phyloP scores from a whole-genome alignment of 768 basidiomycete species.

The Termitomyces bulborhizus region DNA sequence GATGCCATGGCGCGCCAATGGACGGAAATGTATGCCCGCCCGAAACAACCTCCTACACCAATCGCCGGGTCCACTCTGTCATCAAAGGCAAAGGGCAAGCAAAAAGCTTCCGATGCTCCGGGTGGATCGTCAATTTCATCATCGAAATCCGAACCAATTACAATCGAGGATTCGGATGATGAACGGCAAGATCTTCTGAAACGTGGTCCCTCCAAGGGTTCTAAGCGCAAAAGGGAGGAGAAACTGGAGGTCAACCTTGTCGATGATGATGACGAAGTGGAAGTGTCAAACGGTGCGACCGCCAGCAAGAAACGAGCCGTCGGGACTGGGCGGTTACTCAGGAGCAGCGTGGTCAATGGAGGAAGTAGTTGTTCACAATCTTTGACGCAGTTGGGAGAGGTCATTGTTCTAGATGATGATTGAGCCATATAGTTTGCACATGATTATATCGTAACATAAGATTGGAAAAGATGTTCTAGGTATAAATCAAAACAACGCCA shows the following conservation, averaged over 20 bases:
- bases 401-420: conserved; percentile 36
- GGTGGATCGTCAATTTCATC: conserved; percentile 10
- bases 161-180: conserved; percentile 24
- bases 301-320: conserved; percentile 16
- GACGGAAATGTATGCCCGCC: conserved; percentile 61
- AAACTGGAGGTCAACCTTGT: conserved; percentile 23
- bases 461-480: not conserved
- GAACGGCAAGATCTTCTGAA: conserved; percentile 4
- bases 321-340: conserved; percentile 11
- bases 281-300: conserved; percentile 12
- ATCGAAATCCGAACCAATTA: conserved; percentile 15
- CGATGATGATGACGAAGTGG: conserved; percentile 19
- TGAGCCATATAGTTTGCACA: not conserved
- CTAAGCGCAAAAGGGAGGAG: conserved; percentile 29
- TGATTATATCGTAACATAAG: not conserved
- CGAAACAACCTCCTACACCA: conserved; percentile 17
- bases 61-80: conserved; percentile 5
- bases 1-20: conserved; percentile 75
- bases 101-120: conserved; percentile 15
- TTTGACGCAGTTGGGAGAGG: conserved; percentile 24
- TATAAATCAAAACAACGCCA: not conserved
- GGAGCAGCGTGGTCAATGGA: conserved; percentile 11
- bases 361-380: conserved; percentile 12
- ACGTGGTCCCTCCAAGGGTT: conserved; percentile 17
- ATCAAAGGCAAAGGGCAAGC: conserved; percentile 32